These are phyloP conservation scores for Ogataea allantospora DNA, from an alignment of 805 yeast genomes.

Conservation along the genomic window DNA sequence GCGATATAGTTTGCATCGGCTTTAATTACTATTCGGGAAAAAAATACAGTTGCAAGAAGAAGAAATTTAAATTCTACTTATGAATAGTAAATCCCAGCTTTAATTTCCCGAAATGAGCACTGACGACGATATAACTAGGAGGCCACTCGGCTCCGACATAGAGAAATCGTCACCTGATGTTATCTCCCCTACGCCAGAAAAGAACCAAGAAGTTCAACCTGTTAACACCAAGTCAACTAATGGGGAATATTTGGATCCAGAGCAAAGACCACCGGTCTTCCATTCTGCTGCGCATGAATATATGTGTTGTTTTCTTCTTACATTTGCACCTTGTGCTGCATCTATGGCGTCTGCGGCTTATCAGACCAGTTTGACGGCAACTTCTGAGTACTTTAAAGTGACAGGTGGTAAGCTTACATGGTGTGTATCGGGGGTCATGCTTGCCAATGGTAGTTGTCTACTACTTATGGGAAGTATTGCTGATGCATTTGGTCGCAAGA, in stretches of 20 bases:
- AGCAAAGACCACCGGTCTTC: conserved; percentile 38
- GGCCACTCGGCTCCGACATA: neutral
- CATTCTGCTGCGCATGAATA: conserved; percentile 34
- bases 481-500: conserved; percentile 46
- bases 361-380: conserved; percentile 36
- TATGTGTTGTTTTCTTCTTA: conserved; percentile 32
- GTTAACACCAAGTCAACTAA: neutral
- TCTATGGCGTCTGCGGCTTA: conserved; percentile 37
- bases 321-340: conserved; percentile 43
- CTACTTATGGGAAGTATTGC: conserved; percentile 47
- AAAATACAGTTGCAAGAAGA: too few species aligned
- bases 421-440: conserved; percentile 39
- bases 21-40: too few species aligned
- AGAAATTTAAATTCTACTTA: too few species aligned
- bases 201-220: neutral
- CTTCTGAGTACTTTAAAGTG: conserved; percentile 36
- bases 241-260: conserved; percentile 21
- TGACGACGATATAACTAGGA: neutral
- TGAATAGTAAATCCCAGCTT: too few species aligned
- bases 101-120: too few species aligned
- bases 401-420: conserved; percentile 44
- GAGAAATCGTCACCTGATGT: neutral
- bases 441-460: conserved; percentile 44
- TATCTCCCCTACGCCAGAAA: neutral
- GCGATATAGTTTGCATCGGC: too few species aligned